Base-by-base conservation (phyloP, 2,329 filamentous ascomycete species). In the Cryphonectria nitschkei region DNA sequence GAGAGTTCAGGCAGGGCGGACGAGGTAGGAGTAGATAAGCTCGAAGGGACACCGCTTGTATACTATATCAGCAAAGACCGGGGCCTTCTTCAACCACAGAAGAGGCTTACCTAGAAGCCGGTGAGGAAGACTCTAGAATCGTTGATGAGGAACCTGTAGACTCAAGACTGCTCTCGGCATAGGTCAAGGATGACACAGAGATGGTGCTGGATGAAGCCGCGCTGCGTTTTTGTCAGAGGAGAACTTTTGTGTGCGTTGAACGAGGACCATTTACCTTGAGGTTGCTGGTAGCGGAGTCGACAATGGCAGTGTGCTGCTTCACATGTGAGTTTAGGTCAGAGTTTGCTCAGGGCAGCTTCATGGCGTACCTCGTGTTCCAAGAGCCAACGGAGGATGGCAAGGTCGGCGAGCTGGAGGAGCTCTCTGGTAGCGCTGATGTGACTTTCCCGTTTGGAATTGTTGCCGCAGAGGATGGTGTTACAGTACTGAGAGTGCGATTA, bases 291-390 rank as follows among this genome's bases (percentile, higher is more conserved):
- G 39, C n/a, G 66, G 43, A 26, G 29, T 41, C 14, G 22, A 54
- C 19, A 29, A 65, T 29, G 70, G 34, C 13, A 26, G 34, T 19
- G 43, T 29, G 46, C 67, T 69, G 22, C 62, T 39, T 46, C 50
- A 34, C 34, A 39, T 4, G 6, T 41, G 11, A 41, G n/a, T 26
- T 8, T 58, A 16, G n/a, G 16, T 7, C 6, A 22, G 32, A 39
- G 19, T 1, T n/a, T 34, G 32, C 9, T 39, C 32, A n/a, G 29
- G 29, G 34, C 19, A 41, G 8, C 19, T 39, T 13, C n/a, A 41
- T 4, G n/a, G 7, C 65, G 29, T 68, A 70, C 70, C 64, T 72
- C 46, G 68, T 43, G 29, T 70, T 70, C 39, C 52, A 54, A 26
- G 46, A 34, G 9, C 46, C 7, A 43, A 56, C 26, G 50, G 68